These are phyloP conservation scores for Aspergillus ochraceus DNA, from an alignment of 2,329 filamentous ascomycete genomes.

Conservation along the genomic window DNA sequence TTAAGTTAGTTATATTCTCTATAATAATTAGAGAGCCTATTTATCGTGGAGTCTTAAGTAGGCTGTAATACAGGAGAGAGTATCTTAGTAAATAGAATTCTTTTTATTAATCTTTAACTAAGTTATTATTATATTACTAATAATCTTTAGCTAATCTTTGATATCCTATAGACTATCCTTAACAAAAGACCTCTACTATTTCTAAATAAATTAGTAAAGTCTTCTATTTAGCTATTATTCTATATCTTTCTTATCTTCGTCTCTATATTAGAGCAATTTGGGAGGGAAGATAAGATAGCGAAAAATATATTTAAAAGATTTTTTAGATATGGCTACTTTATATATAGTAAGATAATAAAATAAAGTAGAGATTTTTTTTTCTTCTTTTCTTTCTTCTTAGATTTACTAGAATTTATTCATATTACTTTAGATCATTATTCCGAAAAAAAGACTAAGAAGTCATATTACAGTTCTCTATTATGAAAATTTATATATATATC, in stretches of 20 bases:
- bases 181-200: not conserved
- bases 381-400: no score
- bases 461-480: no score
- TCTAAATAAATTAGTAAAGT: not conserved
- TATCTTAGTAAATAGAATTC: not conserved
- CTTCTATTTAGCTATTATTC: not conserved
- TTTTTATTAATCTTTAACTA: not conserved
- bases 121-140: not conserved
- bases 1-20: not conserved
- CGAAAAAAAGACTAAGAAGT: no score
- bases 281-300: not conserved
- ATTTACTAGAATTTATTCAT: no score
- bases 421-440: no score
- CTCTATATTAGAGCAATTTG: not conserved
- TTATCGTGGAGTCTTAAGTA: not conserved
- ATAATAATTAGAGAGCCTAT: not conserved
- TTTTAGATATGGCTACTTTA: no score
- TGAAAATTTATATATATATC: no score
- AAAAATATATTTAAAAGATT: not conserved
- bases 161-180: not conserved
- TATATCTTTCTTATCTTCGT: not conserved
- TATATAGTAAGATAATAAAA: no score
- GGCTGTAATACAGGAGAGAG: not conserved
- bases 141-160: not conserved
- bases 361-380: no score